A percentile compares a stretch with the other conserved stretches of the same genome.
Evolutionary conservation across 228 moss, liverwort and hornwort genomes (phyloP).

Genomic region (Sphagnum magellanicum): DNA sequence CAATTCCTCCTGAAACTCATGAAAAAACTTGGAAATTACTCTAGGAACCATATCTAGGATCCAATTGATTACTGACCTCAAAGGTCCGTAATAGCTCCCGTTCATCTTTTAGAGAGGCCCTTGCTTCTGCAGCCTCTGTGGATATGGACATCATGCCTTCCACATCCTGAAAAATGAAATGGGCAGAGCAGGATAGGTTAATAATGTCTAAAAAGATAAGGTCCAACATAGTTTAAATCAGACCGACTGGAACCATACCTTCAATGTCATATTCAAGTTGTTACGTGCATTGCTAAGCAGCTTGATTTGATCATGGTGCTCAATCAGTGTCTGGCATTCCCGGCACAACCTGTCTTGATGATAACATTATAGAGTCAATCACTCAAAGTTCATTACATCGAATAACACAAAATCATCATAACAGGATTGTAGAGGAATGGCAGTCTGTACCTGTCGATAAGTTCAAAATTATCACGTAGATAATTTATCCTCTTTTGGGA

Average conservation of each 20-base stretch:
- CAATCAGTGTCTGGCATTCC: conserved; percentile 98
- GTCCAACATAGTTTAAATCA: no score
- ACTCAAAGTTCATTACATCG: background rate
- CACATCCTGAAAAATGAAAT: conserved; percentile 54
- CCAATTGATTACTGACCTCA: conserved; percentile 44
- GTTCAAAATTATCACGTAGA: conserved; percentile 77
- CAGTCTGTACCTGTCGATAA: conserved; percentile 66
- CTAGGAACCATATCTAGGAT: conserved; percentile 27
- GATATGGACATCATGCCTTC: conserved; percentile 99
- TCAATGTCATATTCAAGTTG: conserved; percentile 94
- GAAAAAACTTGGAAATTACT: conserved; percentile 14
- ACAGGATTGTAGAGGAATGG: no score
- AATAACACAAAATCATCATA: no score
- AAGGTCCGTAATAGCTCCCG: conserved; percentile 88
- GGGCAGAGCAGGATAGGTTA: no score
- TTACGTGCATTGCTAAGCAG: conserved; percentile 98
- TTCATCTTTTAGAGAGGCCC: conserved; percentile 87
- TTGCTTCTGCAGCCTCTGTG: conserved; percentile 93
- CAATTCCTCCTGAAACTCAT: no score
- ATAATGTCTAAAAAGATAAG: no score
- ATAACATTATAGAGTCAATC: conserved; percentile 1
- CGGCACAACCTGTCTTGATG: conserved; percentile 72
- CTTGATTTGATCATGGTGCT: conserved; percentile 99
- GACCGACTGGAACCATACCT: conserved; percentile 25
- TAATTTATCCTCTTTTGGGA: conserved; percentile 77